Evolutionary conservation across 257 asterid genomes (phyloP).

Genomic region (Solanum gandarillasii): DNA sequence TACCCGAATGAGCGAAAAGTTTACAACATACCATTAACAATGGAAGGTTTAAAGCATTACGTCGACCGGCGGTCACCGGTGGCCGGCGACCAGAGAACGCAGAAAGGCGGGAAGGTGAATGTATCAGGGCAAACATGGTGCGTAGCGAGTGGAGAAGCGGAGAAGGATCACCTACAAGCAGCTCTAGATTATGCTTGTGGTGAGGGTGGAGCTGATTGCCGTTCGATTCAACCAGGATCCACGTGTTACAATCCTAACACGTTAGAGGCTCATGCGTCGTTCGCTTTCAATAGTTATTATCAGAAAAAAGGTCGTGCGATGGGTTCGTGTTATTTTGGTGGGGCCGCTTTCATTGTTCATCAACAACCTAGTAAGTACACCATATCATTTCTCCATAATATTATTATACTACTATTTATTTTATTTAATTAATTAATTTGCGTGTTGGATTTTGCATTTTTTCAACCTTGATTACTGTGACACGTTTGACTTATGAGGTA

Average conservation of each 20-base stretch:
- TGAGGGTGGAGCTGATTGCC: conserved; percentile 89
- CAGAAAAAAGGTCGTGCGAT: conserved; percentile 62
- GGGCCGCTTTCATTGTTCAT: conserved; percentile 59
- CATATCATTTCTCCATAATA: neutral
- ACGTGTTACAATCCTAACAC: conserved; percentile 91
- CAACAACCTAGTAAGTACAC: conserved; percentile 68
- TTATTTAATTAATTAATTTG: too few species aligned
- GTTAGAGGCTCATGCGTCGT: conserved; percentile 78
- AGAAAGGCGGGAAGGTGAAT: conserved; percentile 21
- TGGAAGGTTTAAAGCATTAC: conserved; percentile 37
- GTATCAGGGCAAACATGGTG: conserved; percentile 72
- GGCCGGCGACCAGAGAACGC: conserved; percentile 21
- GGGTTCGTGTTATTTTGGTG: conserved; percentile 84
- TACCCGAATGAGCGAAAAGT: conserved; percentile 69
- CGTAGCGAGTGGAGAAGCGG: conserved; percentile 59
- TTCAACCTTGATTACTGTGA: neutral
- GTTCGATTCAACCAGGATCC: conserved; percentile 88
- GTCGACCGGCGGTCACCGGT: conserved; percentile 21
- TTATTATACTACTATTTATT: neutral
- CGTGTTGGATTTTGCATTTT: neutral
- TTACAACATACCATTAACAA: conserved; percentile 58
- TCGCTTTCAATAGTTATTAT: conserved; percentile 82
- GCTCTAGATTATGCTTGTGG: conserved; percentile 93
- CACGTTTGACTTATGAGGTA: neutral
- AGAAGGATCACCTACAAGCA: conserved; percentile 52